Conservation (phyloP, 192 early-diverging fungal genomes). For the Podochytrium sp. region DNA sequence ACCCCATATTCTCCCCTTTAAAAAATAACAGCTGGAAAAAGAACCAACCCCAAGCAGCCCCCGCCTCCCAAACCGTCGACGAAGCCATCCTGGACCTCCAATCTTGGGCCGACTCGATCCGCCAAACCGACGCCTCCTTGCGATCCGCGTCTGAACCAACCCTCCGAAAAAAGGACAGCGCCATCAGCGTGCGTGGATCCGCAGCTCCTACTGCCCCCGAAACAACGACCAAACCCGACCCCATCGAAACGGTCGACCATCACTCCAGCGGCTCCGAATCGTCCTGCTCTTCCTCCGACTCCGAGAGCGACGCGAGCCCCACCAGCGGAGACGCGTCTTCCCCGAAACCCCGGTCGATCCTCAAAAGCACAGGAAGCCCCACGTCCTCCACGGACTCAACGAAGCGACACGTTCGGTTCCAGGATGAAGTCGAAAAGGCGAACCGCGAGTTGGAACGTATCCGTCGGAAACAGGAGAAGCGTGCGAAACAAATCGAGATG, state of each 20-base stretch:
- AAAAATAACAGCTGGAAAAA: conserved; percentile 1
- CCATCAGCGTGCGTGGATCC: conserved; percentile 13
- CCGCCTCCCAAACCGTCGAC: not conserved
- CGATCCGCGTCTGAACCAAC: not conserved
- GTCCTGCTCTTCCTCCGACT: not conserved
- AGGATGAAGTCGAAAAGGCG: conserved; percentile 23
- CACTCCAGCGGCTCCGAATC: not conserved
- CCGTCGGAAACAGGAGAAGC: conserved; percentile 21
- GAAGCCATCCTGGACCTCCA: not conserved
- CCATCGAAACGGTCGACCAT: not conserved
- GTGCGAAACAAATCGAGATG: conserved; percentile 13
- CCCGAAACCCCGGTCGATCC: conserved; percentile 13
- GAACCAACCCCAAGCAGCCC: not conserved
- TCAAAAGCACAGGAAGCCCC: not conserved
- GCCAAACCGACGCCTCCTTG: not conserved
- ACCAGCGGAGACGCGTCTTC: not conserved
- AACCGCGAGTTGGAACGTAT: conserved; percentile 3
- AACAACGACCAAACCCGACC: not conserved
- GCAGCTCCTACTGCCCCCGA: not conserved
- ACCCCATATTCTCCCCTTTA: not conserved
- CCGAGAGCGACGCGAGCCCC: not conserved
- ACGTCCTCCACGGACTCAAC: not conserved
- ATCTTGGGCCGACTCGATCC: not conserved
- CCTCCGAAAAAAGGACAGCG: conserved; percentile 6
- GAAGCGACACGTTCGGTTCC: conserved; percentile 8